A percentile compares a stretch with the other conserved stretches of the same genome.
phyloP scores from a whole-genome alignment of 768 basidiomycete genomes.

The Gyrodon lividus region DNA sequence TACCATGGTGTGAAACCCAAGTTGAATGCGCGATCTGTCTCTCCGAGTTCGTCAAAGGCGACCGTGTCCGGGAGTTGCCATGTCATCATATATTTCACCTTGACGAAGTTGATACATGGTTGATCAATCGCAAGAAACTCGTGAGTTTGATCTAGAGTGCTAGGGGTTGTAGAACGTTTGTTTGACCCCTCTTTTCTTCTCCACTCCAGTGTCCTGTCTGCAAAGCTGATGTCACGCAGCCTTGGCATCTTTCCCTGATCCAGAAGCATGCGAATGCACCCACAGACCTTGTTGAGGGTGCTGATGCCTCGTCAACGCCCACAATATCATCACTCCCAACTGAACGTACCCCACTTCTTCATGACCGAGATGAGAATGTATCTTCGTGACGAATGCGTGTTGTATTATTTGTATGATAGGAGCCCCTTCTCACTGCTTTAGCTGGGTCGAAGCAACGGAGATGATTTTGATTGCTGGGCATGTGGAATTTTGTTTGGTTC shows the following conservation, averaged over 20 bases:
- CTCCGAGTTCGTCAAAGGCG: slow-evolving; percentile 81
- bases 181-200: slow-evolving; percentile 6
- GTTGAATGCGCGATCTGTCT: slow-evolving; percentile 93
- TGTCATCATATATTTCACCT: slow-evolving; percentile 96
- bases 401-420: slow-evolving; percentile 27
- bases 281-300: neutral
- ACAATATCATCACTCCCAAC: slow-evolving; percentile 18
- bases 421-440: slow-evolving; percentile 4
- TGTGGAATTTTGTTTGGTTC: slow-evolving; percentile 8
- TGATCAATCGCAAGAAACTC: slow-evolving; percentile 89
- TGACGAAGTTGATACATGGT: slow-evolving; percentile 88
- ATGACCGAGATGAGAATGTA: slow-evolving; percentile 13
- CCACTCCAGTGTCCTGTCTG: slow-evolving; percentile 79
- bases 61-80: slow-evolving; percentile 87
- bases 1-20: slow-evolving; percentile 79
- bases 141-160: slow-evolving; percentile 45
- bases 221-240: slow-evolving; percentile 87
- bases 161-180: neutral
- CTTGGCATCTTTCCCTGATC: slow-evolving; percentile 32
- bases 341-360: slow-evolving; percentile 36
- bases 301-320: slow-evolving; percentile 7
- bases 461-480: slow-evolving; percentile 7
- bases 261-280: slow-evolving; percentile 10
- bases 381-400: slow-evolving; percentile 13
- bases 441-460: neutral